Conservation (phyloP, 2,329 filamentous ascomycete species). For the Cucurbitaria berberidis region DNA sequence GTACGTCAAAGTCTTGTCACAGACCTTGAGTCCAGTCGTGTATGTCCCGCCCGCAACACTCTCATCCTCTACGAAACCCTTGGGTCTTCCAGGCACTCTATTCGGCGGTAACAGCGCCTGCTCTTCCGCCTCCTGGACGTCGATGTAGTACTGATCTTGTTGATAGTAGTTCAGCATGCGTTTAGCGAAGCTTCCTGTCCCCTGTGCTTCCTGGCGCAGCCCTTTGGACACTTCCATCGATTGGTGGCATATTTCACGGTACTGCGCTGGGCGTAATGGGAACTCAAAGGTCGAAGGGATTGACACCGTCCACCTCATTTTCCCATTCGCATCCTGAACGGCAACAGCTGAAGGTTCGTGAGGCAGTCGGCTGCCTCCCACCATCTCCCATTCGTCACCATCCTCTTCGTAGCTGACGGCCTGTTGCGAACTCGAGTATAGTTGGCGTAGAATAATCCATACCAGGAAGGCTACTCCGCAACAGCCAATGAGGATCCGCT, state of each 20-base stretch:
- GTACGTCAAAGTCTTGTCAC: conserved; percentile 76
- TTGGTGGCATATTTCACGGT: conserved; percentile 71
- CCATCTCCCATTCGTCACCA: conserved; percentile 67
- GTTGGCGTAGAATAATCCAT: conserved; percentile 55
- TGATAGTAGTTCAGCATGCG: conserved; percentile 62
- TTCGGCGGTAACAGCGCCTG: conserved; percentile 64
- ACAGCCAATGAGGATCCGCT: conserved; percentile 64
- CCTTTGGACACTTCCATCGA: conserved; percentile 68
- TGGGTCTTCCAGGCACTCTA: conserved; percentile 47
- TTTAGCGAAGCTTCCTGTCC: conserved; percentile 33
- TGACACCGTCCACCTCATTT: conserved; percentile 78
- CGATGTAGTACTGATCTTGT: conserved; percentile 72
- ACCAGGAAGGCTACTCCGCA: conserved; percentile 55
- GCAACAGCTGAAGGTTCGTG: conserved; percentile 75
- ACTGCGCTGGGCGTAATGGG: conserved; percentile 69
- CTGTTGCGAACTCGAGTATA: conserved; percentile 32
- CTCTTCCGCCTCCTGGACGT: conserved; percentile 73
- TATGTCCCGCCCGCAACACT: conserved; percentile 37
- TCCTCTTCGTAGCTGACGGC: conserved; percentile 25
- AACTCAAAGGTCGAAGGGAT: conserved; percentile 73
- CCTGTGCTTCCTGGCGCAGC: conserved; percentile 45
- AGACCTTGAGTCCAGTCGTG: conserved; percentile 58
- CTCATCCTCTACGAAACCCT: conserved; percentile 48
- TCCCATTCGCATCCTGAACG: conserved; percentile 68
- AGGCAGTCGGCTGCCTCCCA: conserved; percentile 69